These are phyloP conservation scores for Erigeron philadelphicus DNA, from an alignment of 140 eudicot genomes.

Conservation along the genomic window DNA sequence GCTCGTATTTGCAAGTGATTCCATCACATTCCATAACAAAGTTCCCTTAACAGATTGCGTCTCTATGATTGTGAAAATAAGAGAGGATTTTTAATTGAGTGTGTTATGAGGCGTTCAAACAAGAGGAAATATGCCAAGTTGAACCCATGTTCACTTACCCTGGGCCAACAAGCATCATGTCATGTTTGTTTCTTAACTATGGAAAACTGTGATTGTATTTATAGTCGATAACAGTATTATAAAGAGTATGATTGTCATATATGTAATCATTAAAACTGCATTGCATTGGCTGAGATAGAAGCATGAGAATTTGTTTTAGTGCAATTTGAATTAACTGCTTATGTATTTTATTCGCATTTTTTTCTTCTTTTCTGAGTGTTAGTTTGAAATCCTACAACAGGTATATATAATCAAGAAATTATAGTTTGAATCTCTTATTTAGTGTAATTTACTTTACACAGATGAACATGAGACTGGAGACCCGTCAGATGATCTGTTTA, in stretches of 20 bases:
- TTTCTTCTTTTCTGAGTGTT: not conserved
- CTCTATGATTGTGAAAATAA: too few relatives aligned
- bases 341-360: not conserved
- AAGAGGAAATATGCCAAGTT: too few relatives aligned
- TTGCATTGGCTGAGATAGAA: not conserved
- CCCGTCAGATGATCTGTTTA: not conserved
- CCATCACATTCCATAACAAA: too few relatives aligned
- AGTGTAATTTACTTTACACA: not conserved
- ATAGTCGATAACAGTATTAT: not conserved
- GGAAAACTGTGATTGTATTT: not conserved
- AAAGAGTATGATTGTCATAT: too few relatives aligned
- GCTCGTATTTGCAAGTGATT: too few relatives aligned
- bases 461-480: constrained; percentile 16
- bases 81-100: too few relatives aligned
- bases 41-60: too few relatives aligned
- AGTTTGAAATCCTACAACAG: not conserved
- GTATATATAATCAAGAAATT: not conserved
- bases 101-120: too few relatives aligned
- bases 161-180: too few relatives aligned
- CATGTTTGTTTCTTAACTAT: not conserved
- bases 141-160: too few relatives aligned
- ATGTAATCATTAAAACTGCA: not conserved
- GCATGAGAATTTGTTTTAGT: not conserved
- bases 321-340: not conserved
- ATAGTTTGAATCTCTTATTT: not conserved